These are phyloP conservation scores for Lagerstroemia speciosa DNA, from an alignment of 345 rosid species.

Conservation along the genomic window DNA sequence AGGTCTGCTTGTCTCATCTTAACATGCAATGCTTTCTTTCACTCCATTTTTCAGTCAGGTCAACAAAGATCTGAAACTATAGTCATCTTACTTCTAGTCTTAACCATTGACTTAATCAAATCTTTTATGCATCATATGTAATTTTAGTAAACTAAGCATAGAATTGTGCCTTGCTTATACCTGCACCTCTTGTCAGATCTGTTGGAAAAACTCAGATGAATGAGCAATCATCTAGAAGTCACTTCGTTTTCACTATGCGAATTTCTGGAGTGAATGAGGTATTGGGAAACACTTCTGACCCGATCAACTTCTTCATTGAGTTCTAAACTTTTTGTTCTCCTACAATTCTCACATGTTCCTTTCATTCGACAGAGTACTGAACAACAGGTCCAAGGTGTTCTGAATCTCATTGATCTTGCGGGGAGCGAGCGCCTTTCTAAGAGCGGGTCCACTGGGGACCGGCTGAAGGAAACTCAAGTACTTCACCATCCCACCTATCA, in stretches of 20 bases:
- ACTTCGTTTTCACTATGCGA: conserved; percentile 79
- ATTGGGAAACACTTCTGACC: neutral
- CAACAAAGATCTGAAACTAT: too few relatives aligned
- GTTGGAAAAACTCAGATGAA: conserved; percentile 96
- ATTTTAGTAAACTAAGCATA: neutral
- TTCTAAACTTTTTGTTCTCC: neutral
- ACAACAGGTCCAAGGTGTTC: conserved; percentile 89
- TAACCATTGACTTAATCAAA: neutral
- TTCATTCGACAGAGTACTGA: conserved; percentile 59
- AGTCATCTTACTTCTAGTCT: neutral
- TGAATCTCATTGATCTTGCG: conserved; percentile 97
- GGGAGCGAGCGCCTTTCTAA: conserved; percentile 96
- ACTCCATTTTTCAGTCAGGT: neutral
- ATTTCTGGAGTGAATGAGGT: conserved; percentile 91
- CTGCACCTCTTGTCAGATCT: conserved; percentile 36
- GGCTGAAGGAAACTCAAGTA: conserved; percentile 95
- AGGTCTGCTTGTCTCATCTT: too few relatives aligned
- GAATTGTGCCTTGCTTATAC: neutral
- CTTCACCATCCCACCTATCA: neutral
- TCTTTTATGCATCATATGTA: conserved; percentile 3
- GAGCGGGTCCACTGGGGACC: conserved; percentile 95
- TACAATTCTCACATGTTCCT: neutral
- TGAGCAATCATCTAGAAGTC: conserved; percentile 96
- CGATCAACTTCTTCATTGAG: neutral
- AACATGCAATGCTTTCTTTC: too few relatives aligned